Evolutionary conservation across 2,329 filamentous ascomycete species (phyloP).

Genomic region (Dactylella cylindrospora): DNA sequence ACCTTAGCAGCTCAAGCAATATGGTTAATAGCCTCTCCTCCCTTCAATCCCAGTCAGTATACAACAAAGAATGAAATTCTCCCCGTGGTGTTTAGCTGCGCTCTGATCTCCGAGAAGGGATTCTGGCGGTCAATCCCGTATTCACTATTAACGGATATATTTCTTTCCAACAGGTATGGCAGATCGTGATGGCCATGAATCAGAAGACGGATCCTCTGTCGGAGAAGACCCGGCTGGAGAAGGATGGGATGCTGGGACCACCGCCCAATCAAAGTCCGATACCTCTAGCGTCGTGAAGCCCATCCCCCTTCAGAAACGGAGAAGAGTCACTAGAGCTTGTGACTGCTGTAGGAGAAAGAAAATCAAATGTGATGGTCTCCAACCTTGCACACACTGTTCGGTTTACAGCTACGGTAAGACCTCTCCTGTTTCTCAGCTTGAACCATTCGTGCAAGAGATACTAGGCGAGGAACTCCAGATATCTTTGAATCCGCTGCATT

Average conservation of each 20-base stretch:
- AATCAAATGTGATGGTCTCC: conserved; percentile 84
- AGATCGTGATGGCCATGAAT: conserved; percentile 44
- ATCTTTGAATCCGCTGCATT: too few species aligned
- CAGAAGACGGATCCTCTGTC: conserved; percentile 35
- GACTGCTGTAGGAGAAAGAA: conserved; percentile 83
- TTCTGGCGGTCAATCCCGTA: too few species aligned
- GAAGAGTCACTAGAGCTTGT: conserved; percentile 74
- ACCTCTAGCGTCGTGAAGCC: conserved; percentile 32
- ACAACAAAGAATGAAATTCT: too few species aligned
- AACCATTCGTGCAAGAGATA: too few species aligned
- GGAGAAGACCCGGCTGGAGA: conserved; percentile 39
- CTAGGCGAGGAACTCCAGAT: too few species aligned
- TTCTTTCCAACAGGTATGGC: conserved; percentile 35
- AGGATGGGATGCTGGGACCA: conserved; percentile 18
- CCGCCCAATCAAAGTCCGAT: conserved; percentile 9
- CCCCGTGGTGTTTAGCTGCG: too few species aligned
- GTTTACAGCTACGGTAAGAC: conserved; percentile 93
- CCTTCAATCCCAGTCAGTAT: too few species aligned
- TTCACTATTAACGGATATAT: too few species aligned
- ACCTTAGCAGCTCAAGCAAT: too few species aligned
- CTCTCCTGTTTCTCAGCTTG: too few species aligned
- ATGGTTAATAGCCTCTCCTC: too few species aligned
- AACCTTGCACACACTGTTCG: conserved; percentile 91
- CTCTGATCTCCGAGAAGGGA: too few species aligned
- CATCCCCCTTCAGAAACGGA: conserved; percentile 35